phyloP scores from a whole-genome alignment of 2,329 filamentous ascomycete species.

The Cladosporium cucumerinum region DNA sequence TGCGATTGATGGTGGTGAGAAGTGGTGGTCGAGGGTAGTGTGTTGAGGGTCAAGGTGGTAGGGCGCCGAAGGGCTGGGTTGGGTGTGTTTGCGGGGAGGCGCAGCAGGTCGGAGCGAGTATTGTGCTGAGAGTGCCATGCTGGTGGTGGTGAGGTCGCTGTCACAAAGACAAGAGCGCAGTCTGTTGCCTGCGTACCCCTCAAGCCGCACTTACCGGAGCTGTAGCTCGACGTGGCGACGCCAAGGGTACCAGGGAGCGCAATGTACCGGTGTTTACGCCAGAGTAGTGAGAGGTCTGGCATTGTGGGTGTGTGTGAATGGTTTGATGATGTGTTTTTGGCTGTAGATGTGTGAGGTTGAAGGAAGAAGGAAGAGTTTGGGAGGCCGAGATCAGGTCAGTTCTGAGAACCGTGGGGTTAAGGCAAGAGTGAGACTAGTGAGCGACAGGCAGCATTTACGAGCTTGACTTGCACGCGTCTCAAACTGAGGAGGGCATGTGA shows the following conservation, averaged over 20 bases:
- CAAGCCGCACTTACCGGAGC: not conserved
- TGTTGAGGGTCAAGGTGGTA: not conserved
- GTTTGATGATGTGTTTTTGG: not conserved
- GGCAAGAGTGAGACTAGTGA: not conserved
- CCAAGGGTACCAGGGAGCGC: not conserved
- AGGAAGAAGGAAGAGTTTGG: not conserved
- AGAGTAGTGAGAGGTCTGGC: not conserved
- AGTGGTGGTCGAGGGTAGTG: not conserved
- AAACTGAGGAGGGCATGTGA: not conserved
- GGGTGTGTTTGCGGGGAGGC: not conserved
- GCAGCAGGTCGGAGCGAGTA: not conserved
- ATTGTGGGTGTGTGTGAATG: not conserved
- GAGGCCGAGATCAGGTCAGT: not conserved
- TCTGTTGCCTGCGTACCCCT: not conserved
- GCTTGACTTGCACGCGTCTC: not conserved
- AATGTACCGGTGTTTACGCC: not conserved
- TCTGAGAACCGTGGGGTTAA: not conserved
- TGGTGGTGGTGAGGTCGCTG: too few relatives aligned
- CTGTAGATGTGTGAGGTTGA: not conserved
- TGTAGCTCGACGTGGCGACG: not conserved
- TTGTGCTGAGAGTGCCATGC: too few relatives aligned
- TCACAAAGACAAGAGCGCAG: too few relatives aligned
- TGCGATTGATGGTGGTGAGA: too few relatives aligned
- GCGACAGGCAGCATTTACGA: not conserved
- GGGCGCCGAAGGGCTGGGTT: not conserved